Evolutionary conservation across 345 rosid genomes (phyloP), one percentile per base, ranked within the genome.

Genomic region (Syzygium aqueum): DNA sequence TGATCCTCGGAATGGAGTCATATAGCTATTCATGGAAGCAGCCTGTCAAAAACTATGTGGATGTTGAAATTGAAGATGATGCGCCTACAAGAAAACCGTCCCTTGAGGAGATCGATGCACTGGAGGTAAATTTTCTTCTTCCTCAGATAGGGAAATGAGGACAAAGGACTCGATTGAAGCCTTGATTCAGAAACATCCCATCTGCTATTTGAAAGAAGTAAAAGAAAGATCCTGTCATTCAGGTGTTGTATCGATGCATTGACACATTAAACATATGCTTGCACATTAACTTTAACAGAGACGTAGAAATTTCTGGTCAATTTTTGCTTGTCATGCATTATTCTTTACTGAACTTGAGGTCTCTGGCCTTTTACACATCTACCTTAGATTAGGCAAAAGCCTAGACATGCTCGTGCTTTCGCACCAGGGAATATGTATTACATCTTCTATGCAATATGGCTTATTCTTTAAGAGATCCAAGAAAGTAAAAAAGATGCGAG

Each of bases 31-130:
- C 87, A 49, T 83, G 89, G 80, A 91, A 91, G 90, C 87, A 83
- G 85, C 88, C 92, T 28, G 63, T 43, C 86, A 89, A 89, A 91
- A 88, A 57, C 83, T 89, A 94, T 63, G 86, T 80, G 27, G 97
- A 94, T 89, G 92, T 96, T n/a, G 96, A 95, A 91, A 93, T 96
- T 84, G 94, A 94, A 89, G 98, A 93, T 84, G 99, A 96, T 90
- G 94, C 97, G n/a, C 99, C 99, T 3, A 92, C 93, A 90, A 90
- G 94, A 90, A 95, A 95, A 89, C 99, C 99, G 14, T 94, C 97
- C 86, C 90, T 97, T 67, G 99, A 97, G 94, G 99, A 97, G 93
- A 95, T 97, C 10, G 99, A 97, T 92, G 99, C 99, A 77, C 91
- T 97, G 85, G 99, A 97, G 99, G 99, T 95, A 53, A 88, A 84